Evolutionary conservation across 2,329 filamentous ascomycete species (phyloP), one percentile per base, ranked within the genome.

Genomic region (Calycina herbarum): DNA sequence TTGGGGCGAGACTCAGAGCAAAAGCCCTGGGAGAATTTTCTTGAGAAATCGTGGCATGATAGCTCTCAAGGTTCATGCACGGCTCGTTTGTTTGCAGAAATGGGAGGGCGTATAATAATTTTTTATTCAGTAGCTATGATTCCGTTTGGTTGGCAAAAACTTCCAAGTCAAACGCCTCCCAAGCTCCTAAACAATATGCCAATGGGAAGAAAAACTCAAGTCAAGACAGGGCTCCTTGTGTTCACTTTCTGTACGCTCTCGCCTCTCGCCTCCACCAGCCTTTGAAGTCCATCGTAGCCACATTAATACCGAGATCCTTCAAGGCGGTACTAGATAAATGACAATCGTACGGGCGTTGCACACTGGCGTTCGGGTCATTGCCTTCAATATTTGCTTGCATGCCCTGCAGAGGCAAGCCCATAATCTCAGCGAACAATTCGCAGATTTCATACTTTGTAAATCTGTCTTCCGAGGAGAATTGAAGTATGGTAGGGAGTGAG

Each of bases 401-500:
- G 7, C 85, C 84, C 58, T 87, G 85, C 24, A 89, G 81, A 11
- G 90, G 84, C 64, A 96, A 76, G 0, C 89, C 92, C 83, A 96
- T 88, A 66, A 96, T 92, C 66, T 93, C 87, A 3, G 87, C 90
- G 74, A 97, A 89, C 10, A 84, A 79, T 78, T 92, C 81, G 76
- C 91, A 94, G 64, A 97, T 96, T 77, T 94, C 88, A 77, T 94
- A 96, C 80, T 97, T 97, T 58, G 93, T 97, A 82, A 89, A 91
- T 70, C 83, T 86, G 71, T 96, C 91, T 78, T 97, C 92, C 57
- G 92, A 93, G 2, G 90, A 92, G 79, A 96, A 96, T 63, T 97
- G 93, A 20, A 97, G 82, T 56, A 93, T 85, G 33, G 75, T 80
- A 0, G 93, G 93, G 48, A 96, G 79, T 17, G 80, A 75, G 11